Evolutionary conservation across 1,284 basidiomycete species (phyloP).

Genomic region (Ustilago tritici): DNA sequence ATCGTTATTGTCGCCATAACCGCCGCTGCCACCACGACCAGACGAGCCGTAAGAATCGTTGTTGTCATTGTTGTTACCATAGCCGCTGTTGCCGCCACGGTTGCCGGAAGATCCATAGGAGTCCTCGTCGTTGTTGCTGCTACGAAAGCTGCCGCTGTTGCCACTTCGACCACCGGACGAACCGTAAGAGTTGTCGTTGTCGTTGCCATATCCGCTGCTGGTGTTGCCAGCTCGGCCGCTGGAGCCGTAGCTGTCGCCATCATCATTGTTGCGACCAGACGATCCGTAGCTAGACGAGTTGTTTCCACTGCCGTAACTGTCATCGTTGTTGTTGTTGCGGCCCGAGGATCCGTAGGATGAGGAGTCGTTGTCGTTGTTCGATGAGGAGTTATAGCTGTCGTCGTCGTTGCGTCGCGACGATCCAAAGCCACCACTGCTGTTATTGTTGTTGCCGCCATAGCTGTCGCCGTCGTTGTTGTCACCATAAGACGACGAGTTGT

Average conservation of each 20-base stretch:
- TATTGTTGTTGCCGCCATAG: constrained; percentile 19
- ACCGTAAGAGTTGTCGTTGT: constrained; percentile 13
- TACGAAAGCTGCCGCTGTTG: constrained; percentile 15
- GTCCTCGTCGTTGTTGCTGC: constrained; percentile 8
- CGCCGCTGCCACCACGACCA: constrained; percentile 16
- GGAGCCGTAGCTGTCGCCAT: constrained; percentile 18
- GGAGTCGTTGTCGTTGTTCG: constrained; percentile 14
- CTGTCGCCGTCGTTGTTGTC: constrained; percentile 16
- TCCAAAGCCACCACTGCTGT: constrained; percentile 12
- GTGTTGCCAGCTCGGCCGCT: background rate
- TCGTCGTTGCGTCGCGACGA: constrained; percentile 14
- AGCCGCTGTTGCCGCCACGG: constrained; percentile 11
- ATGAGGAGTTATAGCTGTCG: constrained; percentile 31
- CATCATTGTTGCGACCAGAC: constrained; percentile 13
- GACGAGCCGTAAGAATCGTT: constrained; percentile 11
- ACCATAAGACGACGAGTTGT: background rate
- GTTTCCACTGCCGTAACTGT: constrained; percentile 13
- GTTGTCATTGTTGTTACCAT: constrained; percentile 1
- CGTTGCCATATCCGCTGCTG: constrained; percentile 7
- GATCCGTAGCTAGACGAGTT: constrained; percentile 22
- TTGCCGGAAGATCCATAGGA: constrained; percentile 4
- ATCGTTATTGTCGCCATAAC: constrained; percentile 9
- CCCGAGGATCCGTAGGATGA: constrained; percentile 1
- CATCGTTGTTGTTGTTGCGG: constrained; percentile 12
- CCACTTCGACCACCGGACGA: constrained; percentile 1